Base-by-base conservation (phyloP, 805 yeast genomes). In the Yamadazyma ubonensis region DNA sequence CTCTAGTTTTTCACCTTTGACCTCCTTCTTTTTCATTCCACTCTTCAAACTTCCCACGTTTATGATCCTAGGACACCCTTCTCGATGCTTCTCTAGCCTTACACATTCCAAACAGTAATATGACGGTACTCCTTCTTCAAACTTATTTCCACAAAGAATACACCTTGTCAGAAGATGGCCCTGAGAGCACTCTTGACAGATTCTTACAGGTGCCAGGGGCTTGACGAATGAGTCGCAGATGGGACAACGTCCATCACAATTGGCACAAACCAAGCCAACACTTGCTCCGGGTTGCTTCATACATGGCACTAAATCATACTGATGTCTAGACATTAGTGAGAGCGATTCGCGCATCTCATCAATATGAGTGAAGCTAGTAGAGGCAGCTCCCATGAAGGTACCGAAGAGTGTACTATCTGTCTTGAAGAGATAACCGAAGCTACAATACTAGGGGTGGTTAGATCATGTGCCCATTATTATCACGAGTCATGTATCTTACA, bases 211-310 rank as follows among this genome's bases (percentile, higher is more conserved):
- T 12, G 75, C 70, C 6, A 76, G 73, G 0, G 93, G 88, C 45
- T 81, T 78, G 5, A 87, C 96, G 49, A 73, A 76, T 1, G 96
- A 84, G 55, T 89, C 97, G 59, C 98, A 90, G 2, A 80, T 70
- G 2, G 96, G 96, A 54, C 98, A 90, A 49, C 80, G 74, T 1
- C 96, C 97, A 56, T 90, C 96, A 58, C 98, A 90, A 57, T 76
- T 85, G 22, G 78, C 80, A 53, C 98, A 90, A 3, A 90, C 67
- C 36, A 71, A 65, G 1, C 96, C 98, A 3, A 76, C 58, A 12
- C 67, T 62, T 0, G 79, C 74, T 0, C 97, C 97, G 1, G 96
- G 88, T 51, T 79, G 93, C 56, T 83, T 86, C 74, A 85, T 67
- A 56, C 98, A 90, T 67, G 83, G 79, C 2, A 85, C 76, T 18